Conservation (phyloP, 2,329 filamentous ascomycete species). For the Seiridium unicorne region DNA sequence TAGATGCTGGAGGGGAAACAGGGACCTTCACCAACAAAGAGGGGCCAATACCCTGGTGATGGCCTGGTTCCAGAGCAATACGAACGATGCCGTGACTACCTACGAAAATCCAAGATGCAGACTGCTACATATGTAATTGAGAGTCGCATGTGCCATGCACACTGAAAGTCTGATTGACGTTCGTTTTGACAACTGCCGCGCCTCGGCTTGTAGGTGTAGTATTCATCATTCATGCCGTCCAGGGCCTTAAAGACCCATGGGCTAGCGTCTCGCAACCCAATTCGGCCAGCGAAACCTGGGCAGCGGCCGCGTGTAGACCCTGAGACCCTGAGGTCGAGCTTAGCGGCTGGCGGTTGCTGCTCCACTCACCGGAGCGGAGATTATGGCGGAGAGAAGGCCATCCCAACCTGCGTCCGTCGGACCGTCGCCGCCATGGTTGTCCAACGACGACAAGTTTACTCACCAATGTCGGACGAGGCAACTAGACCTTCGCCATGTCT, state of each 20-base stretch:
- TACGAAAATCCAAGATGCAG: neutral
- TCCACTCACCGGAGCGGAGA: neutral
- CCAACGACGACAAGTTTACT: neutral
- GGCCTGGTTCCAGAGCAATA: neutral
- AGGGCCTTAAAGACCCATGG: neutral
- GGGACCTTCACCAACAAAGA: neutral
- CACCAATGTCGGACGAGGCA: neutral
- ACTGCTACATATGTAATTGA: too few species aligned
- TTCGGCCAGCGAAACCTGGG: neutral
- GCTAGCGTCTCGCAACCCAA: neutral
- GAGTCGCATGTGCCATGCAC: too few species aligned
- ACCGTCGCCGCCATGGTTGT: neutral
- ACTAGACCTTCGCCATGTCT: neutral
- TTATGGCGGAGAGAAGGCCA: neutral
- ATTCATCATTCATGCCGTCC: too few species aligned
- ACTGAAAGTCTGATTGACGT: too few species aligned
- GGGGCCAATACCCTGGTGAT: neutral
- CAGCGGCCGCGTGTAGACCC: neutral
- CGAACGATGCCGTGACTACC: neutral
- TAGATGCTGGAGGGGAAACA: neutral
- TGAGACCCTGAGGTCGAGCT: too few species aligned
- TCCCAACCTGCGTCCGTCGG: neutral
- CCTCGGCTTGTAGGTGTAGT: too few species aligned
- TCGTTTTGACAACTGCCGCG: too few species aligned
- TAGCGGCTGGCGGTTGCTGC: too few species aligned